Evolutionary conservation across 306 rosid species (phyloP).

Genomic region (Medicago arabica): DNA sequence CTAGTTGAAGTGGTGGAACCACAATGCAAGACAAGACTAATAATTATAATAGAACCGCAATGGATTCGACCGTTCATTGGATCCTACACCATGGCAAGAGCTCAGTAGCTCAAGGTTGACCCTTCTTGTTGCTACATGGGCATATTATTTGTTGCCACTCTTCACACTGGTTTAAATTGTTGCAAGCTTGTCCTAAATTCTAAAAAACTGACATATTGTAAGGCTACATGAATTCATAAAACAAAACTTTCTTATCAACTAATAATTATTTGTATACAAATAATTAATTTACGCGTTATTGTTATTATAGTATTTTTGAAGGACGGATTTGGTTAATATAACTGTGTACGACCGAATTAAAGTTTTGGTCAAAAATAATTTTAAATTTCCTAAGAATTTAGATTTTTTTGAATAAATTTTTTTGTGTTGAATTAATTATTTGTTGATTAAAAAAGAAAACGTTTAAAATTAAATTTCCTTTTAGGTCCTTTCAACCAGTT

Average conservation of each 20-base stretch:
- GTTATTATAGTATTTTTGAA: too few relatives aligned
- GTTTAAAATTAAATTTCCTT: background rate
- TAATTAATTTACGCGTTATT: too few relatives aligned
- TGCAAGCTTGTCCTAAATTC: constrained; percentile 30
- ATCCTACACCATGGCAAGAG: constrained; percentile 2
- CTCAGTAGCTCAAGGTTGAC: background rate
- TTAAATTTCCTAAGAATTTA: too few relatives aligned
- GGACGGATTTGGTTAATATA: too few relatives aligned
- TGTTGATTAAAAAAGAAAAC: background rate
- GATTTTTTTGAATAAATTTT: too few relatives aligned
- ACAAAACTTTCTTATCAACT: constrained; percentile 8
- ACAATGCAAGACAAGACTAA: too few relatives aligned
- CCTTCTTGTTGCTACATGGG: constrained; percentile 1
- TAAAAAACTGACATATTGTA: constrained; percentile 4
- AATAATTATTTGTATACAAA: background rate
- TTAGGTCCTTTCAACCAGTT: background rate
- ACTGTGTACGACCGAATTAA: too few relatives aligned
- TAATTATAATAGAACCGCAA: too few relatives aligned
- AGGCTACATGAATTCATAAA: constrained; percentile 21
- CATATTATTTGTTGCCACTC: background rate
- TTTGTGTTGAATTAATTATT: background rate
- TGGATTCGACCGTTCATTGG: background rate
- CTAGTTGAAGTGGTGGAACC: background rate
- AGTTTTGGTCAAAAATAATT: too few relatives aligned
- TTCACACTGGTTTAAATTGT: constrained; percentile 16